phyloP scores from a whole-genome alignment of 2,329 filamentous ascomycete genomes.

The Didymellaceae sp. region DNA sequence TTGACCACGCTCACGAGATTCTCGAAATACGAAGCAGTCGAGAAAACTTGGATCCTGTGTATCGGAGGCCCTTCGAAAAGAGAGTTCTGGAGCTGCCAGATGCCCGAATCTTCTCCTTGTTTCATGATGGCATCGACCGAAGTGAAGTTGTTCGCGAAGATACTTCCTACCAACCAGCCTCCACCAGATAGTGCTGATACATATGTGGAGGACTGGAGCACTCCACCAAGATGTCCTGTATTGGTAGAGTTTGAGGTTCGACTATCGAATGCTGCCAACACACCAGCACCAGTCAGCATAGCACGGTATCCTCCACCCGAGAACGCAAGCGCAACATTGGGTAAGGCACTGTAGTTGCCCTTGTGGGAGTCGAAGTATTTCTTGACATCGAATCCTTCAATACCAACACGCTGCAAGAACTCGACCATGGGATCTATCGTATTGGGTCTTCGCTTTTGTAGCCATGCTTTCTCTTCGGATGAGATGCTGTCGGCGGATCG shows the following conservation, averaged over 20 bases:
- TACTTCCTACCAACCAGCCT: neutral
- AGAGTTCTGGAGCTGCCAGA: neutral
- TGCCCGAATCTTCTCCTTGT: neutral
- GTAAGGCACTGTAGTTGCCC: neutral
- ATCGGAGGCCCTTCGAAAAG: neutral
- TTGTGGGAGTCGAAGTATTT: neutral
- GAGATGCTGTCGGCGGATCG: neutral
- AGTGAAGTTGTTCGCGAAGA: neutral
- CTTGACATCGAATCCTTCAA: neutral
- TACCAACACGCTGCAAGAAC: neutral
- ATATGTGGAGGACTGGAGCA: neutral
- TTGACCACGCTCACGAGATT: neutral
- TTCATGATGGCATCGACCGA: neutral
- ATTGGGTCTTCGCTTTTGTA: neutral
- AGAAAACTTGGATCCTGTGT: neutral
- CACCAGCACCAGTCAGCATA: neutral
- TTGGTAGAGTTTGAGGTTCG: neutral
- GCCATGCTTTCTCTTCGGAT: neutral
- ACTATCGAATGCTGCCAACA: neutral
- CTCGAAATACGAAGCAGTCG: neutral
- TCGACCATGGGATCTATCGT: neutral
- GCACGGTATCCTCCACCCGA: neutral
- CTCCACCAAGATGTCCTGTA: neutral
- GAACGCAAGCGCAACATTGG: neutral
- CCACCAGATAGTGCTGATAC: neutral